A percentile compares a stretch with the other conserved stretches of the same genome.
These are phyloP conservation scores for Candida verbasci DNA, from an alignment of 805 yeast genomes.

Conservation along the genomic window DNA sequence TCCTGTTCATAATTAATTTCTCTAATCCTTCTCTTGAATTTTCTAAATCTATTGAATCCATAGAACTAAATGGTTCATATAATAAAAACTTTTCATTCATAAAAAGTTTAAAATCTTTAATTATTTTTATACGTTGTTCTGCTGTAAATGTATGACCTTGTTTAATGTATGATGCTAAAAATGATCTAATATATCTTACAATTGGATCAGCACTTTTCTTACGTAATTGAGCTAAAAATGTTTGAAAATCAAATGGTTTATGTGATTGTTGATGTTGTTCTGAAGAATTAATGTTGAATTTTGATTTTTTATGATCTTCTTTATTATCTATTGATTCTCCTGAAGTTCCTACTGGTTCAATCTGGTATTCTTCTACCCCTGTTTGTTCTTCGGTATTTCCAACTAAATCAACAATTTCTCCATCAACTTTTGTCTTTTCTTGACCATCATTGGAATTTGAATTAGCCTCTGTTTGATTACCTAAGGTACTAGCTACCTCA, in stretches of 20 bases:
- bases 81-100: slow-evolving; percentile 57
- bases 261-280: slow-evolving; percentile 41
- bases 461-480: too few species aligned
- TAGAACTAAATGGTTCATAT: slow-evolving; percentile 69
- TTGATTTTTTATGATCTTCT: slow-evolving; percentile 10
- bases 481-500: too few species aligned
- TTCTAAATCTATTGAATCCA: slow-evolving; percentile 52
- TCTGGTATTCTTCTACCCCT: slow-evolving; percentile 18
- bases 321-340: not conserved
- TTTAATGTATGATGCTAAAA: slow-evolving; percentile 69
- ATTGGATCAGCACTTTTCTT: slow-evolving; percentile 81
- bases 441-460: too few species aligned
- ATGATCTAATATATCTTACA: slow-evolving; percentile 80
- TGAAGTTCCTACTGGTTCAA: not conserved
- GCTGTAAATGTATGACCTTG: slow-evolving; percentile 58
- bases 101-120: slow-evolving; percentile 72
- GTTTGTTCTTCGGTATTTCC: slow-evolving; percentile 10
- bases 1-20: slow-evolving; percentile 83
- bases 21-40: slow-evolving; percentile 90
- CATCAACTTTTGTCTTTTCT: slow-evolving; percentile 1
- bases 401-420: slow-evolving; percentile 9
- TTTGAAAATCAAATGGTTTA: slow-evolving; percentile 74
- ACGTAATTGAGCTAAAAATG: slow-evolving; percentile 67
- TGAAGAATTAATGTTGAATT: slow-evolving; percentile 14
- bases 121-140: slow-evolving; percentile 72